phyloP scores from a whole-genome alignment of 352 stramenopile species.

The Pythium chondricola region DNA sequence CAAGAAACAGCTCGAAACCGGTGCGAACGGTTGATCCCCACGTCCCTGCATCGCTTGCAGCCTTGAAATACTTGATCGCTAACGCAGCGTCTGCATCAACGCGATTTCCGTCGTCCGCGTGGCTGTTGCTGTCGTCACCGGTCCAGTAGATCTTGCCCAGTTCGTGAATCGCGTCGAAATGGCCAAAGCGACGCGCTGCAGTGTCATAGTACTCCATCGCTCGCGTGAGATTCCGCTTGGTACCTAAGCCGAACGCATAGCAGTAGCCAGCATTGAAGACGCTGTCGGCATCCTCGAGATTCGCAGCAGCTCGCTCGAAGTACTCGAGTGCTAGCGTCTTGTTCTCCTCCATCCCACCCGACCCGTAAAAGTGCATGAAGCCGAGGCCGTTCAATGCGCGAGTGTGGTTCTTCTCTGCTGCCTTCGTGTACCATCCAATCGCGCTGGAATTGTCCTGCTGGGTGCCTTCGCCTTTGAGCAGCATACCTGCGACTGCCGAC shows the following conservation, averaged over 20 bases:
- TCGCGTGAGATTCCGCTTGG: constrained; percentile 36
- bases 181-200: constrained; percentile 66
- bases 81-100: constrained; percentile 13
- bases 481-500: constrained; percentile 77
- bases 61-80: constrained; percentile 45
- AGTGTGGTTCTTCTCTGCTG: constrained; percentile 60
- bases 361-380: constrained; percentile 86
- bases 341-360: constrained; percentile 57
- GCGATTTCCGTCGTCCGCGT: not conserved
- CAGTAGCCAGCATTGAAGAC: constrained; percentile 89
- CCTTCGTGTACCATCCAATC: constrained; percentile 73
- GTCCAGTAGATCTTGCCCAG: constrained; percentile 54
- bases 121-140: constrained; percentile 8
- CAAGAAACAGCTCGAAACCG: constrained; percentile 61
- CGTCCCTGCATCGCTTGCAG: constrained; percentile 49
- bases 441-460: constrained; percentile 63
- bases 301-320: constrained; percentile 77
- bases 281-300: constrained; percentile 81
- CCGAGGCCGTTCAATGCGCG: constrained; percentile 85
- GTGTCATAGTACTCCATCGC: constrained; percentile 58
- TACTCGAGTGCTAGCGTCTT: constrained; percentile 67
- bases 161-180: constrained; percentile 81
- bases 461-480: constrained; percentile 82
- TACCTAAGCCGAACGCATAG: constrained; percentile 57
- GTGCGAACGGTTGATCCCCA: constrained; percentile 51